Evolutionary conservation across 345 rosid genomes (phyloP), one percentile per base, ranked within the genome.

Genomic region (Citrus hindsii): DNA sequence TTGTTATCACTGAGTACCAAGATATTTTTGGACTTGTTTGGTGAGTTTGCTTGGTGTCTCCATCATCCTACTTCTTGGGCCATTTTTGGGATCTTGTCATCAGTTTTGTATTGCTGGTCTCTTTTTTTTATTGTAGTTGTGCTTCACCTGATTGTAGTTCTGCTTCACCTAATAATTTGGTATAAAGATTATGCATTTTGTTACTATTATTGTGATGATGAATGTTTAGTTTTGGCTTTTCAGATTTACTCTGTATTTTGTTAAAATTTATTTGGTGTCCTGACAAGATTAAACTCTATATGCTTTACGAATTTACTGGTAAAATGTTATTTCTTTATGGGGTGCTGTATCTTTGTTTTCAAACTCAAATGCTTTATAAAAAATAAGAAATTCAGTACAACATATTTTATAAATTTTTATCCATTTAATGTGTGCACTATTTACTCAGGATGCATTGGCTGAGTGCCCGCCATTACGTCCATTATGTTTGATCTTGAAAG

Each of bases 401-500:
- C 6, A 8, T 55, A 22, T 12, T 68, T 61, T 53, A 7, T 64
- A 22, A 12, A n/a, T 22, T 81, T 56, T 61, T 70, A 40, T 63
- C 32, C 42, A 30, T 56, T 69, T 64, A 22, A 40, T 79, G 51
- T 33, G 24, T 38, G 67, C 5, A 7, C 71, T 56, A 28, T 73
- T 71, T 80, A 82, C 16, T 69, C 83, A 93, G 99, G 93, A 89
- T 82, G 91, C 91, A 40, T 80, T 92, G 77, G 83, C 83, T 64
- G 87, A 80, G 79, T 89, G 86, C 90, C 98, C 98, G 76, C 91
- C 93, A 53, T 37, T 92, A 69, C 93, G 91, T 37, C 95, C 98
- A 66, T 83, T 95, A 75, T 93, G 97, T 81, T 85, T 93, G 77
- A 93, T 95, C 79, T 79, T 95, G 86, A 95, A 95, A 92, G 94